Evolutionary conservation across 305 asterid species (phyloP), one percentile per base, ranked within the genome.

Genomic region (Fraxinus sp.): DNA sequence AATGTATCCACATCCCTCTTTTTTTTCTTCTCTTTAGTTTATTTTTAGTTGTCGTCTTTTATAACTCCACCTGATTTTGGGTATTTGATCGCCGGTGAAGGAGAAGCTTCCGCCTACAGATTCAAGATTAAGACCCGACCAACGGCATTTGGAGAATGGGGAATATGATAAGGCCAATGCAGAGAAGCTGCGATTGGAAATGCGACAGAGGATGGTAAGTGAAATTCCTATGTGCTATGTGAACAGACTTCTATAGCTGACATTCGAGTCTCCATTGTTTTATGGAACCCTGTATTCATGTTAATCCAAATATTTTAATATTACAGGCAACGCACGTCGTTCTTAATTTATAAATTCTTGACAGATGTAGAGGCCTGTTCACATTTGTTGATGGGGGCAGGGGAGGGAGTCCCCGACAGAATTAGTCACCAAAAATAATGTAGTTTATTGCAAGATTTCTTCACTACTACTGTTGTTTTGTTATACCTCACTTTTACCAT

Each of bases 61-160:
- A 82, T 86, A 84, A 87, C 84, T 87, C 78, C 84, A 81, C 86
- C 91, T 93, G 91, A 92, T 88, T 83, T 82, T 84, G 84, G 66
- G 79, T 87, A 74, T 89, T 87, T 92, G 79, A 81, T 86, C 82
- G 85, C 80, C 89, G 88, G 84, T 92, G 86, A 86, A 96, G 99
- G 98, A 94, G 90, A 94, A 91, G 92, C 95, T 96, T 77, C 99
- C 99, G 80, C 99, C 98, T 33, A 96, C 99, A 37, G 99, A 96
- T 86, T 94, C 99, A 57, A 93, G 99, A 86, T 91, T 91, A 64
- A 90, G 99, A 83, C 99, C 99, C 3, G 99, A 96, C 84, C 99
- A 96, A 89, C 91, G 97, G 84, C 89, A 85, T 85, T 85, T 96
- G 83, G 99, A 94, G 86, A 93, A 94, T 68, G 99, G 99, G 66